Base-by-base conservation (phyloP, 768 basidiomycete species). In the Mycena albidolilacea region DNA sequence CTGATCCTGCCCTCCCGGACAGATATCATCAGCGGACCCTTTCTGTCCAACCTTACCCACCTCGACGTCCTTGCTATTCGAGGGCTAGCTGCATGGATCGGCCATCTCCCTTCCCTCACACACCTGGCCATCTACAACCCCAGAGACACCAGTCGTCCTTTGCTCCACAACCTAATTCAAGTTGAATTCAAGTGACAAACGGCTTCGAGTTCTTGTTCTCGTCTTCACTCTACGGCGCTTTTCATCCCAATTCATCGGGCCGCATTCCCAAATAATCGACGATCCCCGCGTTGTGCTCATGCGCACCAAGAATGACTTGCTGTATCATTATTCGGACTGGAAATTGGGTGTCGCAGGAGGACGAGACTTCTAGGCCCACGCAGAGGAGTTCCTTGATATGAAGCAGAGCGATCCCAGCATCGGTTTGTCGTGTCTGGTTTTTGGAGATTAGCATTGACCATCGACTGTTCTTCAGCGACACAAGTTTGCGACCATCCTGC, bases 241-340 rank as follows among this genome's bases (percentile, higher is more conserved):
- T 14, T 10, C 14, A 14, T 43, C 41, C 41, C 41, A 10, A 9
- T 43, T 10, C 41, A 43, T 14, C 7, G 41, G 41, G 14, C 10
- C 8, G 9, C 41, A 14, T 43, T 7, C 14, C 14, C 41, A 10
- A 10, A 43, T 14, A 9, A 48, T 54, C 55, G 43, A 38, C 3
- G 58, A 68, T 12, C 52, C 54, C 6, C 67, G 46, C 46, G 7
- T 68, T 30, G 59, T 68, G 67, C 0, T 39, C 30, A 23, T 68
- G 35, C 57, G 15, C 17, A 37, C 59, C n/a, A 38, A 19, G 12
- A 7, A 37, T 23, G 46, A 17, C 12, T 6, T 5, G 2, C 15
- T 9, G 15, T 10, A 60, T 2, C 41, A 48, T 30, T 3, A 8
- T 35, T 8, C 11, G 37, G 67, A 68, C 39, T 68, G 67, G 67